Conservation (phyloP, 495 filamentous ascomycete species). For the Xylaria palmicola region DNA sequence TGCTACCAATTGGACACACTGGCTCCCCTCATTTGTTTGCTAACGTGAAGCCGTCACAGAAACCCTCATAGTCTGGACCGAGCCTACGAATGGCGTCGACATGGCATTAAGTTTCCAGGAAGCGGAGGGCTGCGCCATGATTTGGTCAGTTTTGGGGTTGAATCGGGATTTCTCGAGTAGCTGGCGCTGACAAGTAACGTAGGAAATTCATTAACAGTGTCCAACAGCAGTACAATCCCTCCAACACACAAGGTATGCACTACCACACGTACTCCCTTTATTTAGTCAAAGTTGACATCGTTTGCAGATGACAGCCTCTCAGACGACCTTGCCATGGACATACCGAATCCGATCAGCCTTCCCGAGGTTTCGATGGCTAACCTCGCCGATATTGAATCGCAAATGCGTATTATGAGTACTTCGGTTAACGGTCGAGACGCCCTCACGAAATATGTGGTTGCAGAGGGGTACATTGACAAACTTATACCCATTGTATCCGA, state of each 20-base stretch:
- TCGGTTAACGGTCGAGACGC: slow-evolving; percentile 78
- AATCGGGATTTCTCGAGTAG: background rate
- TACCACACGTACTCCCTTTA: slow-evolving; percentile 1
- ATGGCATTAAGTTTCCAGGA: slow-evolving; percentile 99
- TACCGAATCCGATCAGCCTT: slow-evolving; percentile 64
- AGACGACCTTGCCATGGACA: slow-evolving; percentile 74
- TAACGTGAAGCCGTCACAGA: slow-evolving; percentile 54
- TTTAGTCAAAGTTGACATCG: slow-evolving; percentile 7
- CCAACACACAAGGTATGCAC: slow-evolving; percentile 27
- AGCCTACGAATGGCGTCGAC: slow-evolving; percentile 74
- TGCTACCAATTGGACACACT: slow-evolving; percentile 19
- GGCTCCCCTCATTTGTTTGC: background rate
- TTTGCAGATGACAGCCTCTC: slow-evolving; percentile 82
- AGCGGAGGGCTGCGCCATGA: slow-evolving; percentile 86
- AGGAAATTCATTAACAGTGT: slow-evolving; percentile 91
- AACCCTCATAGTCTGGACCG: slow-evolving; percentile 98
- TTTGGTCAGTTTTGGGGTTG: slow-evolving; percentile 64
- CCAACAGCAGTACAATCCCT: slow-evolving; percentile 56
- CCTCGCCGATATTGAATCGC: slow-evolving; percentile 76
- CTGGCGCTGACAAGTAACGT: background rate
- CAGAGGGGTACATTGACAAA: slow-evolving; percentile 82
- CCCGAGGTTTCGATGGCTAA: slow-evolving; percentile 77
- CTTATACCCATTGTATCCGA: slow-evolving; percentile 78
- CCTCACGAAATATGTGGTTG: slow-evolving; percentile 82
- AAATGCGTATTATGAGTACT: slow-evolving; percentile 72